Evolutionary conservation across 2,329 filamentous ascomycete genomes (phyloP).

Genomic region (Colletotrichum scovillei): DNA sequence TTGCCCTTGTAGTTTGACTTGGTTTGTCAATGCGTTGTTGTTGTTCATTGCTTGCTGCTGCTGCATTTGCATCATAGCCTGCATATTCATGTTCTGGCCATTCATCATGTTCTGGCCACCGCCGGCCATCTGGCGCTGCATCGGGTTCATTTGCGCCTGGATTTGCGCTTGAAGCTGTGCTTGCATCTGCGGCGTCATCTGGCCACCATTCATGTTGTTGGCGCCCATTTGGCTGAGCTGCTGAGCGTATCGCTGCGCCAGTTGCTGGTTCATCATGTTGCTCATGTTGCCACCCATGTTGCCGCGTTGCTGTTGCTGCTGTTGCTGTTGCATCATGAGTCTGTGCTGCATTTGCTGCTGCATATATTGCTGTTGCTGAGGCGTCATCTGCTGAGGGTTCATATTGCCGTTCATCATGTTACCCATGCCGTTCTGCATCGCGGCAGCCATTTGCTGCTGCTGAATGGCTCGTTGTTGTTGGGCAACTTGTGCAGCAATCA

Average conservation of each 20-base stretch:
- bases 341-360: slow-evolving; percentile 40
- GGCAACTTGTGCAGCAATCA: slow-evolving; percentile 57
- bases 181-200: slow-evolving; percentile 52
- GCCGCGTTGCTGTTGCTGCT: slow-evolving; percentile 48
- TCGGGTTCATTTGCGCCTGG: slow-evolving; percentile 51
- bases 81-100: slow-evolving; percentile 51
- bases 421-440: slow-evolving; percentile 50
- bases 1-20: slow-evolving; percentile 50
- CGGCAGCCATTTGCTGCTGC: slow-evolving; percentile 51
- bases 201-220: slow-evolving; percentile 43
- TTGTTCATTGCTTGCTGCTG: slow-evolving; percentile 51
- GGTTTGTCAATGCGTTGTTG: slow-evolving; percentile 38
- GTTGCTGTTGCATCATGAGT: slow-evolving; percentile 40
- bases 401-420: slow-evolving; percentile 50
- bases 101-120: slow-evolving; percentile 54
- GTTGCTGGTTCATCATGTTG: slow-evolving; percentile 55
- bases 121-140: slow-evolving; percentile 48
- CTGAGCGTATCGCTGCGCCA: slow-evolving; percentile 57
- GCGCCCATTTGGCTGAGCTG: slow-evolving; percentile 55
- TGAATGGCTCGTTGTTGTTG: slow-evolving; percentile 60
- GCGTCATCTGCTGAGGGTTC: slow-evolving; percentile 44
- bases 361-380: slow-evolving; percentile 30
- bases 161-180: slow-evolving; percentile 43
- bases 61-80: slow-evolving; percentile 49
- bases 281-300: slow-evolving; percentile 45